Evolutionary conservation across 2,329 filamentous ascomycete species (phyloP), one percentile per base, ranked within the genome.

Genomic region (Leptographium radiaticola): DNA sequence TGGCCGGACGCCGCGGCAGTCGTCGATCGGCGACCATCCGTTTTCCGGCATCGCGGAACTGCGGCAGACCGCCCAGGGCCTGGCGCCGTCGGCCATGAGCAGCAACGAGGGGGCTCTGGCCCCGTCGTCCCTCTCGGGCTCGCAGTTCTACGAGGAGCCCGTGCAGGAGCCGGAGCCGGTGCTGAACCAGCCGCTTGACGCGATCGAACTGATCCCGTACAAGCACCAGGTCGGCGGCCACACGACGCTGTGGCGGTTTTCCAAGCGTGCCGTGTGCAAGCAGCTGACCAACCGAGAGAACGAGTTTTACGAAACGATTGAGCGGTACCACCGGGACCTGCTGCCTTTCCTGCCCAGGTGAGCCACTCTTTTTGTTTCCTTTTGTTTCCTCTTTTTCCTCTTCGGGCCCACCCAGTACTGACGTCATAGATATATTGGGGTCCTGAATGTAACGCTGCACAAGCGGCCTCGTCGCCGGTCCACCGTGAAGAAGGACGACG

Each of bases 231-330:
- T 98, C 53, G 93, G 93, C 55, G 93, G 93, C 0, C 93, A 98
- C 67, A 96, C 89, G 8, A 96, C 91, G 0, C 79, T 98, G 39
- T 98, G 95, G 79, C 85, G 91, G 44, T 97, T 98, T 66, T 97
- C 93, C 18, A 84, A 89, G 60, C 81, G 90, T 62, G 93, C 93
- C 54, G 90, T 98, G 12, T 98, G 93, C 75, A 98, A 98, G 70
- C 89, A 96, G 70, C 79, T 98, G 64, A 98, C 95, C 68, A 98
- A 95, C 67, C 81, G 91, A 63, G 93, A 98, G 66, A 98, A 98
- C 68, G 89, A 95, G 70, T 98, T 98, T 66, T 98, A 98, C 68
- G 93, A 98, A 70, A 93, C 85, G 53, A 88, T 97, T 62, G 93
- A 98, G 72, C 83, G 81, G 63, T 82, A 88, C 60, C 91, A 98